Conservation (phyloP, 2,329 filamentous ascomycete genomes). For the Fusarium sarcochroum region DNA sequence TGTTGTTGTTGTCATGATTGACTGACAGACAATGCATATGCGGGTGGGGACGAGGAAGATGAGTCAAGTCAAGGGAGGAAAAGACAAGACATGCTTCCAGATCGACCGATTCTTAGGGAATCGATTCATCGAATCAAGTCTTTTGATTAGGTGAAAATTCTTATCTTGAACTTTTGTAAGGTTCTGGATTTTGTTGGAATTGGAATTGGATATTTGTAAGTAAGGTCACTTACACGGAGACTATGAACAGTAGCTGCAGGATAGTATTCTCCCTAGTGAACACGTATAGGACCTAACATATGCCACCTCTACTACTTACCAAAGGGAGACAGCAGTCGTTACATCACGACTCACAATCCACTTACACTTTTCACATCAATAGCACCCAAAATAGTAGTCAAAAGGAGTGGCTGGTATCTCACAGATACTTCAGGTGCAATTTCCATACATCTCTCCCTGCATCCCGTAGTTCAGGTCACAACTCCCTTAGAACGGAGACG, state of each 20-base stretch:
- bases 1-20: constrained; percentile 24
- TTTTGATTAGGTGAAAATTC: not conserved
- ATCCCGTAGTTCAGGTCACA: constrained; percentile 7
- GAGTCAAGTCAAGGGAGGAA: constrained; percentile 25
- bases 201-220: no score
- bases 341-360: constrained; percentile 14
- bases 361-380: constrained; percentile 17
- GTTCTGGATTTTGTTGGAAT: not conserved
- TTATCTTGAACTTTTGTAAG: not conserved
- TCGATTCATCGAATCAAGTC: constrained; percentile 2
- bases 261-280: no score
- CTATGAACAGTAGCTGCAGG: no score
- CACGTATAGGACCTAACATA: no score
- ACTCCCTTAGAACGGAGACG: constrained; percentile 33
- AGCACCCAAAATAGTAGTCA: constrained; percentile 9
- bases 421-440: not conserved
- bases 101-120: constrained; percentile 23
- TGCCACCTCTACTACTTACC: no score
- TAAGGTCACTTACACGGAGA: no score
- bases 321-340: not conserved
- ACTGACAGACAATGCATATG: constrained; percentile 3
- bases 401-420: not conserved
- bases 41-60: constrained; percentile 9
- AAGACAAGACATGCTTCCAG: constrained; percentile 26
- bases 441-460: constrained; percentile 16